Base-by-base conservation (phyloP, 2,329 filamentous ascomycete species). In the Aspergillus japonicus region DNA sequence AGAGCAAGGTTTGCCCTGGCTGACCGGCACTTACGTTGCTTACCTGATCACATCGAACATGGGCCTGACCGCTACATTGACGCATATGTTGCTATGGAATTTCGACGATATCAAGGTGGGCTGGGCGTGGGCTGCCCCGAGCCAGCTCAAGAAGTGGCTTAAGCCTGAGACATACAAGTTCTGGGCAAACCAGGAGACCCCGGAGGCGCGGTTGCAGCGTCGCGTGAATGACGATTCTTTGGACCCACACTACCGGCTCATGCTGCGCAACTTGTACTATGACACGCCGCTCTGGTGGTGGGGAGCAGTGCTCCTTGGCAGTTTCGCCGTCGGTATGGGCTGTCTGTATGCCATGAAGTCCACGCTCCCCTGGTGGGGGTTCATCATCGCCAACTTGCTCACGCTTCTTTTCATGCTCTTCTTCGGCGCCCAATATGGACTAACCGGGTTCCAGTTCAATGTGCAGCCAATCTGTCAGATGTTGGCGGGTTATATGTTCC, bases 1-100 rank as follows among this genome's bases (percentile, higher is more conserved):
- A 12, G 53, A 55, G n/a, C 53, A 55, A 31, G 53, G 53, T 4
- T 44, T 55, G 16, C 53, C 53, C 42, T 55, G 53, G 53, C 42
- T 55, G 53, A 55, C 53, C 6, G 53, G 53, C 6, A 55, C 53
- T 21, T 55, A 55, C 24, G 42, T 55, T 16, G 53, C 35, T 3
- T 55, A 55, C 26, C 53, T 55, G n/a, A 55, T 55, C 42, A 55
- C 53, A 26, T 55, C 53, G 19, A 55, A 55, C 44, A 55, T 55
- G 53, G 53, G 53, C 5, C 10, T 55, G 26, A 55, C 53, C 10
- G 53, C 53, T 26, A 55, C 53, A 16, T 21, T 55, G 26, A 55
- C 53, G 11, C 53, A 55, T 19, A 55, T 55, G 53, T 23, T 55
- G 14, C 29, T 55, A 12, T 55, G 53, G 53, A 44, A 55, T 26